Evolutionary conservation across 176 grass and related monocot species (phyloP), one percentile per base, ranked within the genome.

Genomic region (Dendrocalamus sinicus): DNA sequence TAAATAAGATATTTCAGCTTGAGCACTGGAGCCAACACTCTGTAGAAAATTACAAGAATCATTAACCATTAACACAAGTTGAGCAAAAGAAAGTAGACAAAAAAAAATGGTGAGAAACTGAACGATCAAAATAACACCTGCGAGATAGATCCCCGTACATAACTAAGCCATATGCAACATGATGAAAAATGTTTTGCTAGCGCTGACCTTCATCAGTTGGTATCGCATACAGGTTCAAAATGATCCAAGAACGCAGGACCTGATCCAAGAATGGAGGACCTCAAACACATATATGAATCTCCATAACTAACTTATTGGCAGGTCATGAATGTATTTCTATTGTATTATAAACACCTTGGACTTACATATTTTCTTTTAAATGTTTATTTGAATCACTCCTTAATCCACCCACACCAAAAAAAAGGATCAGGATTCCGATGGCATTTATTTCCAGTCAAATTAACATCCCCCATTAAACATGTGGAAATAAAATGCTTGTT

Each of bases 1-100:
- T 74, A 96, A 89, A 86, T 76, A 96, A 78, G 96, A 92, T 73
- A 99, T 88, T 89, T 96, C 96, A 82, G 90, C 89, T 92, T 99
- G 96, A 58, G 86, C 73, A 72, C 89, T 88, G 51, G 96, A 96
- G n/a, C 96, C 92, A 88, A 88, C 93, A 86, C 94, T 92, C 96
- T 99, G 77, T 53, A 64, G 14, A 75, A 63, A 59, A 91, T 80
- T 57, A 84, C 55, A 83, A 76, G 8, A 80, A 86, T 15, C 47
- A 76, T 64, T 77, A 67, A 72, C 23, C 19, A 70, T 45, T 63
- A 30, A 77, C 45, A 45, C 41, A 80, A 63, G 5, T 85, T 71
- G 11, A 72, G 61, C 59, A 88, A 62, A 81, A 76, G 17, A 48
- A 64, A 28, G 73, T 44, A 67, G 17, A 24, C 23, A 81, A 71